Evolutionary conservation across 208 protist genomes (phyloP), one percentile per base, ranked within the genome.

Genomic region (Leishmania amazonensis): DNA sequence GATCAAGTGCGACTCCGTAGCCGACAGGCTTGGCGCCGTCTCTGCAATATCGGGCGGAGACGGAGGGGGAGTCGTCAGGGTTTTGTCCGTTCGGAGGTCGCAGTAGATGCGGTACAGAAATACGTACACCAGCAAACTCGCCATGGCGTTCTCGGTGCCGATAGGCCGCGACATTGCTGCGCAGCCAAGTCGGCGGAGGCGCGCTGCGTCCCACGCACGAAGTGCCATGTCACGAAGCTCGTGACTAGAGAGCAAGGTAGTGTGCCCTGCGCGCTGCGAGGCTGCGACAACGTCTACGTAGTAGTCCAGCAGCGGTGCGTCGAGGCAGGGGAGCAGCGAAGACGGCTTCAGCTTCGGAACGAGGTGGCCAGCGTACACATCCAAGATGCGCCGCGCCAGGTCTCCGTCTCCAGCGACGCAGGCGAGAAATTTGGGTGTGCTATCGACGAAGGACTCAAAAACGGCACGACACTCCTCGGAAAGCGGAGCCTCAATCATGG

Each of bases 211-310:
- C 83, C 83, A 86, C 78, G 31, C 13, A n/a, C 7, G 76, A 21
- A 75, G 47, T 5, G 83, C 31, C 7, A 83, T 47, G 19, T 71
- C 75, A 1, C 78, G 83, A 7, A 86, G 35, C 83, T 86, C 83
- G 2, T 28, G 42, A n/a, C 83, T 86, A 15, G 51, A 54, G 5
- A 86, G 76, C 71, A 88, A 64, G 17, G 75, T 83, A 19, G 3
- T 17, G 11, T 31, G 42, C 9, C 67, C 67, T 0, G 31, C 62
- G 0, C 5, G 1, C 60, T 67, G 82, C 35, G 67, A 83, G 54
- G n/a, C 82, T 42, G 40, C 73, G 15, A 94, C 88, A 6, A 92
- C 64, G 78, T 95, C 92, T 17, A 97, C 78, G 81, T 90, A 93
- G 71, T 87, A 87, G 76, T 94, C 90, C 45, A 95, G 67, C 70